Evolutionary conservation across 768 basidiomycete species (phyloP).

Genomic region (Rossbeevera mucosa): DNA sequence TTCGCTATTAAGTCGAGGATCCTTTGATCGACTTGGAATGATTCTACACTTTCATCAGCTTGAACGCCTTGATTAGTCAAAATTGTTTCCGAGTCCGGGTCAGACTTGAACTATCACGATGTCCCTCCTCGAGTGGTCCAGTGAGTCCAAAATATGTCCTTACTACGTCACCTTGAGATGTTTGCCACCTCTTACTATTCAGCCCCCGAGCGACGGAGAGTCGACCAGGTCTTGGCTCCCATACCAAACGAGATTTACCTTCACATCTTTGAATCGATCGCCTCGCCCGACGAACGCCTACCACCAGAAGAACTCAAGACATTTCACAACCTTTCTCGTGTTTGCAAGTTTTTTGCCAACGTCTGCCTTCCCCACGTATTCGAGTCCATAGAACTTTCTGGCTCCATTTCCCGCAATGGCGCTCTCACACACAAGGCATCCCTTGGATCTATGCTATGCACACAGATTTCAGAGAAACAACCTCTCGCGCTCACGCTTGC

Average conservation of each 20-base stretch:
- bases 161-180: not conserved
- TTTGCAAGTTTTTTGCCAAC: conserved; percentile 42
- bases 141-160: not conserved
- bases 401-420: conserved; percentile 6
- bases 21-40: too few relatives aligned
- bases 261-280: conserved; percentile 35
- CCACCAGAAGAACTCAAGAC: conserved; percentile 6
- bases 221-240: conserved; percentile 15
- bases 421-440: not conserved
- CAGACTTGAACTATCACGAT: too few relatives aligned
- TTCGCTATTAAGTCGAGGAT: too few relatives aligned
- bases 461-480: not conserved
- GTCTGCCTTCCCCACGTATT: conserved; percentile 38
- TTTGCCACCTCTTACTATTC: not conserved
- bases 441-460: not conserved
- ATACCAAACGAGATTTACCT: conserved; percentile 46
- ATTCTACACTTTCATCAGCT: too few relatives aligned
- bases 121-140: conserved; percentile 6
- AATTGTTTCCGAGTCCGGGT: too few relatives aligned
- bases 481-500: not conserved
- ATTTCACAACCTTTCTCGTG: conserved; percentile 31
- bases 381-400: conserved; percentile 24
- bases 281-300: conserved; percentile 12
- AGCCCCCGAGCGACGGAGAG: conserved; percentile 27
- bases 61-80: too few relatives aligned